These are phyloP conservation scores for Ochetophila trinervis DNA, from an alignment of 306 rosid species.

Conservation along the genomic window DNA sequence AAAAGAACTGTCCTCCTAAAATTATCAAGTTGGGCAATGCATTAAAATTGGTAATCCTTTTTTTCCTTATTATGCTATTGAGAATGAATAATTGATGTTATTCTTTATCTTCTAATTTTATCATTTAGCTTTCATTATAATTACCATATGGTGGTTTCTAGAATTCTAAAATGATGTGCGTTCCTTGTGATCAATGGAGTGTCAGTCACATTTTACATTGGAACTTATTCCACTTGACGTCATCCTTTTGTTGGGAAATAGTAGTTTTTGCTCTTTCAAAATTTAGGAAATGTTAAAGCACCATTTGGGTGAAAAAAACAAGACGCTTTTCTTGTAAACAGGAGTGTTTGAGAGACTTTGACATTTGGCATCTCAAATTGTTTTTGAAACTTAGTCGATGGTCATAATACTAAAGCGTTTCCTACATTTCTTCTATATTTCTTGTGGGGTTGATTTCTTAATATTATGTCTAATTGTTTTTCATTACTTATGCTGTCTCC, in stretches of 20 bases:
- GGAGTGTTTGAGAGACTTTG: too few relatives aligned
- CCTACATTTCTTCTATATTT: too few relatives aligned
- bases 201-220: neutral
- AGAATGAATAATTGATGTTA: neutral
- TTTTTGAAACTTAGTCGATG: too few relatives aligned
- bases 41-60: slow-evolving; percentile 65
- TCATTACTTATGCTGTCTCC: too few relatives aligned
- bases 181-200: too few relatives aligned
- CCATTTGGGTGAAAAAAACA: neutral
- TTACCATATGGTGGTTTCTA: neutral
- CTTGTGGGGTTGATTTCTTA: too few relatives aligned
- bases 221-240: neutral
- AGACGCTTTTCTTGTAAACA: too few relatives aligned
- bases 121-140: neutral
- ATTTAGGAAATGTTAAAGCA: neutral
- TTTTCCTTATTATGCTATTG: slow-evolving; percentile 7
- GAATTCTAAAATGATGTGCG: neutral
- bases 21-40: slow-evolving; percentile 64
- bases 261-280: neutral
- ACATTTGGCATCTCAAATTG: too few relatives aligned
- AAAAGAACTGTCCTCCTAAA: slow-evolving; percentile 43
- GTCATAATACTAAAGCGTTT: too few relatives aligned
- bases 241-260: neutral
- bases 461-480: too few relatives aligned
- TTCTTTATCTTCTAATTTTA: neutral